Conservation (phyloP, 1,284 basidiomycete genomes). For the Marasmius oreades region DNA sequence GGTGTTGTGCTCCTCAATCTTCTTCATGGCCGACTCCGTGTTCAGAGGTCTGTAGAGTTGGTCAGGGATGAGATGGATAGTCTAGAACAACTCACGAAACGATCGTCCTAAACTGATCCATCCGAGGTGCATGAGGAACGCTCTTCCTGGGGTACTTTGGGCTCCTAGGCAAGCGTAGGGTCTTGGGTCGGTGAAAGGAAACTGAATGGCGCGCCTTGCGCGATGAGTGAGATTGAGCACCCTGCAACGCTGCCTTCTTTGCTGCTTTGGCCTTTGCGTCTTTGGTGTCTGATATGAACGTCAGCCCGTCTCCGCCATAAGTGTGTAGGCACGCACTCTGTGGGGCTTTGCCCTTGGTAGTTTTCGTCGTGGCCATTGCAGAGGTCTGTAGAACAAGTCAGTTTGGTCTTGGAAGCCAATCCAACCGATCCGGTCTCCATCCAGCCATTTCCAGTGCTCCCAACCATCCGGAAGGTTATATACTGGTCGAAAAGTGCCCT, state of each 20-base stretch:
- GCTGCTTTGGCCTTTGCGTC: slow-evolving; percentile 89
- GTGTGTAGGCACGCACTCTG: slow-evolving; percentile 37
- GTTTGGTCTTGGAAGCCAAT: not conserved
- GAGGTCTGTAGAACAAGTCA: not conserved
- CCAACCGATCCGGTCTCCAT: not conserved
- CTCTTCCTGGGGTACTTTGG: slow-evolving; percentile 96
- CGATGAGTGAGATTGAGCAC: slow-evolving; percentile 68
- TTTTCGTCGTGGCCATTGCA: slow-evolving; percentile 62
- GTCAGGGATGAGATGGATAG: slow-evolving; percentile 3
- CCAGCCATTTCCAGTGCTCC: not conserved
- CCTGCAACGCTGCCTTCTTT: slow-evolving; percentile 96
- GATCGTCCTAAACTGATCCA: slow-evolving; percentile 97
- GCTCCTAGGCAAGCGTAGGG: slow-evolving; percentile 79
- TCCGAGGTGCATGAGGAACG: slow-evolving; percentile 90
- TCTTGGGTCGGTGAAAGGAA: slow-evolving; percentile 97
- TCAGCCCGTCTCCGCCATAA: slow-evolving; percentile 2
- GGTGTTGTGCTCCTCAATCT: slow-evolving; percentile 99
- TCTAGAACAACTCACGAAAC: slow-evolving; percentile 60
- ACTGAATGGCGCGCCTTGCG: slow-evolving; percentile 88
- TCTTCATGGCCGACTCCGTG: slow-evolving; percentile 91
- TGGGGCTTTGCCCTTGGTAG: slow-evolving; percentile 53
- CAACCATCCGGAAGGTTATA: not conserved
- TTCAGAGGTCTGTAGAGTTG: slow-evolving; percentile 57
- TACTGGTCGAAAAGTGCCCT: not conserved
- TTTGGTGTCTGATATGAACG: slow-evolving; percentile 4